phyloP scores from a whole-genome alignment of 768 basidiomycete species.

The Leccinum longicurvipes region DNA sequence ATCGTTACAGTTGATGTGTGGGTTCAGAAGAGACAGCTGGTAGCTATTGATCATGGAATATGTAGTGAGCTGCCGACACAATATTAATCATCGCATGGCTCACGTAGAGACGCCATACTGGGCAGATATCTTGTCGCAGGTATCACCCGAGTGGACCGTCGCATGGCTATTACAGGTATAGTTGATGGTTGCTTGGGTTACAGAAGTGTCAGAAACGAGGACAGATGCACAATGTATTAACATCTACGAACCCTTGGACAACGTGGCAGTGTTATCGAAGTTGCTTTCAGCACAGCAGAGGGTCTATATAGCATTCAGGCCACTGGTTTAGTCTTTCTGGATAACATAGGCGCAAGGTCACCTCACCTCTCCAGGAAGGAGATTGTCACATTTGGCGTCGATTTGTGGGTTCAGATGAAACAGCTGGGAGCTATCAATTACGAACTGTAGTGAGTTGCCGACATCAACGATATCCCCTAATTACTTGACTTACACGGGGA shows the following conservation, averaged over 20 bases:
- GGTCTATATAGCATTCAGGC: slow-evolving; percentile 17
- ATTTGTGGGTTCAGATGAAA: slow-evolving; percentile 55
- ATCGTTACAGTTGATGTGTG: slow-evolving; percentile 57
- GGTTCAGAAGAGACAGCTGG: slow-evolving; percentile 57
- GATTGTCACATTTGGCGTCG: slow-evolving; percentile 54
- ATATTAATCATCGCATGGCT: slow-evolving; percentile 16
- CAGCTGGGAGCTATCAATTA: slow-evolving; percentile 50
- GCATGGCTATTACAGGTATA: too few relatives aligned
- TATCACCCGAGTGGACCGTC: too few relatives aligned
- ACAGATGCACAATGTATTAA: too few relatives aligned
- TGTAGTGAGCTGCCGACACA: background rate
- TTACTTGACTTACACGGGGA: too few relatives aligned
- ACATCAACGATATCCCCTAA: background rate
- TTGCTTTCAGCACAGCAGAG: slow-evolving; percentile 55
- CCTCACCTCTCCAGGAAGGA: slow-evolving; percentile 46
- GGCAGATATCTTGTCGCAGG: too few relatives aligned
- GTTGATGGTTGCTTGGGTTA: too few relatives aligned
- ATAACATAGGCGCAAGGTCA: background rate
- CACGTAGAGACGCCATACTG: slow-evolving; percentile 61
- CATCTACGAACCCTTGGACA: too few relatives aligned
- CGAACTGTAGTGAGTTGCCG: background rate
- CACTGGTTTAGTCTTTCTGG: background rate
- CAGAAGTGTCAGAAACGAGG: too few relatives aligned
- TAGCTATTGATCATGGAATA: slow-evolving; percentile 33
- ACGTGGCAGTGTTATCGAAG: too few relatives aligned